Percentiles rank a stretch among this genome's conserved stretches.
Conservation (phyloP, 495 filamentous ascomycete species). For the Apodospora peruviana region DNA sequence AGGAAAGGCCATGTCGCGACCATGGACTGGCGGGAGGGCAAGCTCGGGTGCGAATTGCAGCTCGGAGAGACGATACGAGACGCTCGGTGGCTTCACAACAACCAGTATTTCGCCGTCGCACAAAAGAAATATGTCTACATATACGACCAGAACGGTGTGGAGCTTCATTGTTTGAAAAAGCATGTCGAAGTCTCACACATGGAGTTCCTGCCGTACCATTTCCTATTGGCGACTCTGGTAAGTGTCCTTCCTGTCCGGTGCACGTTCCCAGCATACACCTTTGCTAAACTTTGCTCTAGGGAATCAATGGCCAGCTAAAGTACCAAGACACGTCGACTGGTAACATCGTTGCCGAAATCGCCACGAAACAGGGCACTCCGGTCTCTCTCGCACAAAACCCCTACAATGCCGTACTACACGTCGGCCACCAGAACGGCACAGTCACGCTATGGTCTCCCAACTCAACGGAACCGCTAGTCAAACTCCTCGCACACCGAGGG, state of each 20-base stretch:
- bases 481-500: constrained; percentile 87
- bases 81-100: constrained; percentile 90
- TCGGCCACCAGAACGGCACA: constrained; percentile 89
- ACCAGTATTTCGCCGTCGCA: constrained; percentile 93
- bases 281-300: constrained; percentile 43
- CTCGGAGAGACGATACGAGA: constrained; percentile 84
- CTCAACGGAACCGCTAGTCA: constrained; percentile 75
- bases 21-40: constrained; percentile 94
- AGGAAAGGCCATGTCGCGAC: constrained; percentile 92
- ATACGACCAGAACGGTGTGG: constrained; percentile 83
- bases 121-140: constrained; percentile 95
- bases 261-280: too few relatives aligned
- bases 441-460: constrained; percentile 98
- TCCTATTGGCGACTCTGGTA: constrained; percentile 80
- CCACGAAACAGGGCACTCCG: constrained; percentile 77
- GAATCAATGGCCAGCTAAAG: constrained; percentile 78
- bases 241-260: too few relatives aligned
- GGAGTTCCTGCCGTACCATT: constrained; percentile 96
- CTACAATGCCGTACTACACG: constrained; percentile 83
- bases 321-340: constrained; percentile 96
- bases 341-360: constrained; percentile 72
- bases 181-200: constrained; percentile 91
- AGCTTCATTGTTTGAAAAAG: constrained; percentile 83
- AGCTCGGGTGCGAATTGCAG: constrained; percentile 84
- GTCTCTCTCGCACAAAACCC: constrained; percentile 83